These are phyloP conservation scores for Mycocentrospora acerina DNA, from an alignment of 2,329 filamentous ascomycete species.

Conservation along the genomic window DNA sequence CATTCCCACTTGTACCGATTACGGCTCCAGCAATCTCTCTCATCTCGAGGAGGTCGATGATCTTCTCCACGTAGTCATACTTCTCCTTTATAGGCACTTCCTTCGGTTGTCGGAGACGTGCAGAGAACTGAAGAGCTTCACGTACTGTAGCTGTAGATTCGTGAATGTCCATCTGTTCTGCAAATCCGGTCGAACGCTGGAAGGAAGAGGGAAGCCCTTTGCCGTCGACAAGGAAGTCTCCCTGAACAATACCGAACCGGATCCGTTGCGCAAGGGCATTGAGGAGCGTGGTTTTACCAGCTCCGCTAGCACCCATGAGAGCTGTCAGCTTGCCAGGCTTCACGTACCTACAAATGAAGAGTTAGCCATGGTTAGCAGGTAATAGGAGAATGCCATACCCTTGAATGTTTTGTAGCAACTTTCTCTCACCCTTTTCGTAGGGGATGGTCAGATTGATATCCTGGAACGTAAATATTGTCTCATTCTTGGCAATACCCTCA, in stretches of 20 bases:
- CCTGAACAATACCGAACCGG: constrained; percentile 47
- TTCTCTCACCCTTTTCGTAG: constrained; percentile 46
- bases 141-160: constrained; percentile 63
- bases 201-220: constrained; percentile 61
- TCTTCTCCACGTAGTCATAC: constrained; percentile 65
- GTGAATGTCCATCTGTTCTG: constrained; percentile 67
- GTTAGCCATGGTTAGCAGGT: not conserved
- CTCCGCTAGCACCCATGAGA: constrained; percentile 68
- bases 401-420: constrained; percentile 61
- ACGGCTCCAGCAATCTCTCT: constrained; percentile 65
- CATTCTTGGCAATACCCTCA: constrained; percentile 61
- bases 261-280: constrained; percentile 46
- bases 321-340: constrained; percentile 88
- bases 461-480: constrained; percentile 74
- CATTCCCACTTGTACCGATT: constrained; percentile 56
- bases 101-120: constrained; percentile 62
- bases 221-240: constrained; percentile 49
- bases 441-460: constrained; percentile 76
- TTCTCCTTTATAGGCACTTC: constrained; percentile 61
- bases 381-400: constrained; percentile 50
- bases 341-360: constrained; percentile 60
- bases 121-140: constrained; percentile 65
- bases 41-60: constrained; percentile 65
- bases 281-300: constrained; percentile 40
- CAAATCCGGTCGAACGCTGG: constrained; percentile 78